Conservation (phyloP, 2,329 filamentous ascomycete genomes). For the Fusarium nelsonii region DNA sequence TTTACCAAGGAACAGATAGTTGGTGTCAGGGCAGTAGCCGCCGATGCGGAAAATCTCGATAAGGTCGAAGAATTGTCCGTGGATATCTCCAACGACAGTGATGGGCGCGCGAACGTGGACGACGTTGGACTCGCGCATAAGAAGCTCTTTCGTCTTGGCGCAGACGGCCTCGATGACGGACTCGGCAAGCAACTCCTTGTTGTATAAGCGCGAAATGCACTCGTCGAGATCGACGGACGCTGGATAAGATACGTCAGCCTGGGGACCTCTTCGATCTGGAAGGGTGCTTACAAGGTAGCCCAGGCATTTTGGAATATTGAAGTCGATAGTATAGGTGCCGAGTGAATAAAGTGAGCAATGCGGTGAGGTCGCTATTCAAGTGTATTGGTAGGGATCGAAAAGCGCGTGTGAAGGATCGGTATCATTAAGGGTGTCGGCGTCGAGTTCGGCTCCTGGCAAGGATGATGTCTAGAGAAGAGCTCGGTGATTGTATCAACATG, state of each 20-base stretch:
- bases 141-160: constrained; percentile 97
- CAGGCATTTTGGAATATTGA: constrained; percentile 62
- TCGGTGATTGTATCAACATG: constrained; percentile 57
- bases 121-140: constrained; percentile 99
- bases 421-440: constrained; percentile 57
- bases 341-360: constrained; percentile 4
- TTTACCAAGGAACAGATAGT: constrained; percentile 94
- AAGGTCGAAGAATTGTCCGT: constrained; percentile 98
- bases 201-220: constrained; percentile 96
- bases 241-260: constrained; percentile 54
- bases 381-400: constrained; percentile 21
- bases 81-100: constrained; percentile 97
- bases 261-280: constrained; percentile 5
- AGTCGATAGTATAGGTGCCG: constrained; percentile 11
- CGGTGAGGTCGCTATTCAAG: constrained; percentile 13
- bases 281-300: constrained; percentile 64
- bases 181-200: constrained; percentile 95
- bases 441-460: constrained; percentile 53
- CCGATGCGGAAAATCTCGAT: constrained; percentile 99
- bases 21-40: constrained; percentile 96
- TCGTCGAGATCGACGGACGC: constrained; percentile 98
- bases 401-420: constrained; percentile 52
- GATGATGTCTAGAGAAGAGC: constrained; percentile 53
- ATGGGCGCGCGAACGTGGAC: constrained; percentile 96
- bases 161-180: constrained; percentile 99